Evolutionary conservation across 768 basidiomycete species (phyloP).

Genomic region (Tephrocybe rancida): DNA sequence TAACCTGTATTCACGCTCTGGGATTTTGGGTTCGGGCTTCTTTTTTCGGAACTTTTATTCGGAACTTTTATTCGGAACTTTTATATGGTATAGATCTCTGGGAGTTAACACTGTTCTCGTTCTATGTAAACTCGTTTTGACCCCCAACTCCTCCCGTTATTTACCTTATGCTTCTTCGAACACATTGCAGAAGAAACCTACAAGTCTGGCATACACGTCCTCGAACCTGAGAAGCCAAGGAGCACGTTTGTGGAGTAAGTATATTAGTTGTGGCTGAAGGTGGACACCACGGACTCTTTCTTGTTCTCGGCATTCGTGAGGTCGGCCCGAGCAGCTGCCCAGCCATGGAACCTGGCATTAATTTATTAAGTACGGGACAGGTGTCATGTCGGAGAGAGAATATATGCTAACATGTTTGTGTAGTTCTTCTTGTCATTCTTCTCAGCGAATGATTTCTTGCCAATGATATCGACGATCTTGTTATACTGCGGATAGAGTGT

Average conservation of each 20-base stretch:
- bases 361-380: neutral
- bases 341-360: slow-evolving; percentile 56
- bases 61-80: too few species aligned
- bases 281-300: slow-evolving; percentile 46
- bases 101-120: too few species aligned
- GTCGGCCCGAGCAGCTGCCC: slow-evolving; percentile 64
- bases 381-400: slow-evolving; percentile 4
- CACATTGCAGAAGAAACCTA: slow-evolving; percentile 47
- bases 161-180: slow-evolving; percentile 17
- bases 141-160: too few species aligned
- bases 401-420: slow-evolving; percentile 39
- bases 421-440: slow-evolving; percentile 55
- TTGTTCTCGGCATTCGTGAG: slow-evolving; percentile 57
- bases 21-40: too few species aligned
- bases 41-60: too few species aligned
- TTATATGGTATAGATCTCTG: too few species aligned
- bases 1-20: too few species aligned
- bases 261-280: too few species aligned
- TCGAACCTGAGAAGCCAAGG: slow-evolving; percentile 36
- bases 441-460: slow-evolving; percentile 50
- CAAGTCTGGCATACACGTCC: slow-evolving; percentile 56
- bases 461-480: slow-evolving; percentile 48
- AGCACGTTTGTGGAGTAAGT: too few species aligned
- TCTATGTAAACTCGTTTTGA: too few species aligned
- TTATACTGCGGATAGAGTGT: slow-evolving; percentile 35